Percentiles rank a stretch among this genome's conserved stretches.
Evolutionary conservation across 208 protist species (phyloP).

Genomic region (Crithidia mellificae): DNA sequence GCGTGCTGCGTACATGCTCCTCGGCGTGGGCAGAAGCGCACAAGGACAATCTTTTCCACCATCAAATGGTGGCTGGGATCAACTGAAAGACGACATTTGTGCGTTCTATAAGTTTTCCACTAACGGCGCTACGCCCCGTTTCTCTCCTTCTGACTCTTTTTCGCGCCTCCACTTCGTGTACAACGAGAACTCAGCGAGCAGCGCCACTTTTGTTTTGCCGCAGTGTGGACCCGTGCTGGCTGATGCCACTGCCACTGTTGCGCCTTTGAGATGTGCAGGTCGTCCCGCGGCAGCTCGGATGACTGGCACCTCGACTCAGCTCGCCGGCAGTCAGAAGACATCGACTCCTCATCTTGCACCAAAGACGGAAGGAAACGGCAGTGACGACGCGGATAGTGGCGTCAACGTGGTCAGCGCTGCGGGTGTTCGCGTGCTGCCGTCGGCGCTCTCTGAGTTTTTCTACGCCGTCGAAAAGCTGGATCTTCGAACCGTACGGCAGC

Average conservation of each 20-base stretch:
- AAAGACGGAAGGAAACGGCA: background rate
- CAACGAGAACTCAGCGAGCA: background rate
- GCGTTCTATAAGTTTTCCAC: too few species aligned
- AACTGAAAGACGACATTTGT: background rate
- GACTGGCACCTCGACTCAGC: too few species aligned
- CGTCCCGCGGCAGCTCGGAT: too few species aligned
- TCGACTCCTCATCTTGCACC: too few species aligned
- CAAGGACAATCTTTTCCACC: background rate
- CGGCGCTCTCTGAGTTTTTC: slow-evolving; percentile 55
- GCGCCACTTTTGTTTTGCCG: background rate
- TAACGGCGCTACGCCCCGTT: too few species aligned
- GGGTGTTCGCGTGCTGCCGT: slow-evolving; percentile 26
- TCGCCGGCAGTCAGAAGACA: too few species aligned
- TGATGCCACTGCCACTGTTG: too few species aligned
- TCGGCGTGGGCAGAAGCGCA: background rate
- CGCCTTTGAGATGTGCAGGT: too few species aligned
- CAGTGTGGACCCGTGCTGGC: background rate
- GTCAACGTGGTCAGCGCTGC: too few species aligned
- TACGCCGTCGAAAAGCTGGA: slow-evolving; percentile 69
- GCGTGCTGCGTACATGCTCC: slow-evolving; percentile 15
- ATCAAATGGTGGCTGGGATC: background rate
- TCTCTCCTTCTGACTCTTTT: too few species aligned
- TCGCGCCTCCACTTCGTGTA: background rate
- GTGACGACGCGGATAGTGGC: background rate
- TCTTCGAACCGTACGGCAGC: slow-evolving; percentile 41